phyloP scores from a whole-genome alignment of 306 rosid genomes.

The Cucumis cinereus region DNA sequence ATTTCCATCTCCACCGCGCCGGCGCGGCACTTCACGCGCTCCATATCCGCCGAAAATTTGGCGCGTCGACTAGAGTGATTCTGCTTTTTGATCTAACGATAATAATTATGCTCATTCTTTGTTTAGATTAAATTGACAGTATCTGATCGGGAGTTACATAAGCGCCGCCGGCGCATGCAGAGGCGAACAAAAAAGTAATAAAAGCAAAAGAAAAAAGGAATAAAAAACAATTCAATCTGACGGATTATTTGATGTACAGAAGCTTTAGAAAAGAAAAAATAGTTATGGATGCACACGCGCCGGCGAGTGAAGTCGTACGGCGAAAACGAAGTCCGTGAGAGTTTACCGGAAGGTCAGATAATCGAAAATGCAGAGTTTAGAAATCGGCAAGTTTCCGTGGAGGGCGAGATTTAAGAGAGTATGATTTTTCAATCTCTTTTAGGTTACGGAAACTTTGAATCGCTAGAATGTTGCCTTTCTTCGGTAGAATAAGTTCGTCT shows the following conservation, averaged over 20 bases:
- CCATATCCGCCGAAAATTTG: no score
- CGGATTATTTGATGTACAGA: background rate
- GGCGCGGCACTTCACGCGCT: background rate
- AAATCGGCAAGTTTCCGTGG: slow-evolving; percentile 78
- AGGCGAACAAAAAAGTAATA: background rate
- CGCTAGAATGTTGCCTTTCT: slow-evolving; percentile 42
- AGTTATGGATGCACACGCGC: background rate
- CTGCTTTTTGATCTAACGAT: background rate
- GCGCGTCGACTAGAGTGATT: background rate
- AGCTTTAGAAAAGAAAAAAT: background rate
- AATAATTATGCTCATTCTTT: background rate
- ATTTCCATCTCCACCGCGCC: background rate
- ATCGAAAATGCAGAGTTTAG: slow-evolving; percentile 17
- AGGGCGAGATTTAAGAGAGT: slow-evolving; percentile 24
- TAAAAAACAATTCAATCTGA: background rate
- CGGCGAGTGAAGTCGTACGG: background rate
- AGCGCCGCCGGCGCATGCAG: background rate
- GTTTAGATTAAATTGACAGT: background rate
- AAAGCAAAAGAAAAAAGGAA: background rate
- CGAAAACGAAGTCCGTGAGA: background rate
- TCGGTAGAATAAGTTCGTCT: slow-evolving; percentile 15
- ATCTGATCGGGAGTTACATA: background rate
- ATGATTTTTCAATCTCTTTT: slow-evolving; percentile 31
- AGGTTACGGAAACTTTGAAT: slow-evolving; percentile 45
- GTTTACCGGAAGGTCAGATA: background rate